These are phyloP conservation scores for Cyberlindnera mississippiensis DNA, from an alignment of 805 yeast species.

Conservation along the genomic window DNA sequence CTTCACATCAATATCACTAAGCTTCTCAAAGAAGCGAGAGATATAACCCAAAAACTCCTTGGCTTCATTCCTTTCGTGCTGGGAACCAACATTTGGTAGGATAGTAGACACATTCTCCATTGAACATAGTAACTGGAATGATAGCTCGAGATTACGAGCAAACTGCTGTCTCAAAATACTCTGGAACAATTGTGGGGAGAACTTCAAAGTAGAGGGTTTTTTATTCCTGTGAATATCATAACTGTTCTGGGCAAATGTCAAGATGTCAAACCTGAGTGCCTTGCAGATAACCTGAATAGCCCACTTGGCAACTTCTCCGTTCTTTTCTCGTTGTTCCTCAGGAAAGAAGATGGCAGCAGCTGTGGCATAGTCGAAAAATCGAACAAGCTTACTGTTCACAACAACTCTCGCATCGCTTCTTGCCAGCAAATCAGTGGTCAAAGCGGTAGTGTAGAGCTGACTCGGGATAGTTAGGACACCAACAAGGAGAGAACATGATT, in stretches of 20 bases:
- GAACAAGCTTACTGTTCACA: conserved; percentile 34
- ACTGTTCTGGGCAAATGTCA: conserved; percentile 39
- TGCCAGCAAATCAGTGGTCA: conserved; percentile 37
- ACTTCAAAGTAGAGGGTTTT: conserved; percentile 29
- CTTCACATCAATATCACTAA: conserved; percentile 36
- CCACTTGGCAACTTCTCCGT: conserved; percentile 30
- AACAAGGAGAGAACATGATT: conserved; percentile 21
- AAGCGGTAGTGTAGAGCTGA: conserved; percentile 23
- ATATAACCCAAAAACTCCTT: conserved; percentile 28
- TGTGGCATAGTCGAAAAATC: conserved; percentile 31
- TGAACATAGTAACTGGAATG: conserved; percentile 23
- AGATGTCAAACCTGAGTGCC: conserved; percentile 44
- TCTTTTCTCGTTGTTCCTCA: conserved; percentile 24
- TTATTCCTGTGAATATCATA: conserved; percentile 32
- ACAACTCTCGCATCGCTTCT: conserved; percentile 48
- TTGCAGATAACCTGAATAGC: conserved; percentile 37
- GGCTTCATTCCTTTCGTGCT: conserved; percentile 28
- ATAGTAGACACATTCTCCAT: conserved; percentile 29
- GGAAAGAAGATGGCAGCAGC: conserved; percentile 30
- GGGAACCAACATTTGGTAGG: conserved; percentile 20
- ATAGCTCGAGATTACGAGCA: conserved; percentile 20
- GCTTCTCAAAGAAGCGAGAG: conserved; percentile 35
- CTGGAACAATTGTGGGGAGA: conserved; percentile 28
- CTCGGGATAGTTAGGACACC: conserved; percentile 15
- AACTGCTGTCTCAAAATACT: conserved; percentile 27